These are phyloP conservation scores for Alternaria tenuissima DNA, from an alignment of 2,329 filamentous ascomycete species.

Conservation along the genomic window DNA sequence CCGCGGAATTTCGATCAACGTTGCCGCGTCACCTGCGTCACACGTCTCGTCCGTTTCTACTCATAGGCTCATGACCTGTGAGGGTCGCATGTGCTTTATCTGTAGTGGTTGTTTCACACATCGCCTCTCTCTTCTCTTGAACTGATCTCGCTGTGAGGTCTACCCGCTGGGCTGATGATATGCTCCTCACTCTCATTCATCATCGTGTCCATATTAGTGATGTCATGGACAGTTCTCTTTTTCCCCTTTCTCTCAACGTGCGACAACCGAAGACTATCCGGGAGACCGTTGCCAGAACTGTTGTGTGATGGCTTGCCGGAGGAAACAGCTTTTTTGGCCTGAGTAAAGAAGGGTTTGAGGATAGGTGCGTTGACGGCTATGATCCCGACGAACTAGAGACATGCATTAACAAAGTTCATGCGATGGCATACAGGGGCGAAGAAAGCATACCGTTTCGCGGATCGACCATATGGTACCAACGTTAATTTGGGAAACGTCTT, in stretches of 20 bases:
- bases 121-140: neutral
- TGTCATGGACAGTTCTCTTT: conserved; percentile 11
- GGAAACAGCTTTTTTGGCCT: conserved; percentile 2
- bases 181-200: conserved; percentile 9
- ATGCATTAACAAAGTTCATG: neutral
- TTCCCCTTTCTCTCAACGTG: conserved; percentile 7
- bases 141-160: neutral
- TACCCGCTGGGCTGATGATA: neutral
- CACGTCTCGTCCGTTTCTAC: neutral
- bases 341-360: conserved; percentile 8
- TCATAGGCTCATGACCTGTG: neutral
- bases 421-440: too few relatives aligned
- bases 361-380: conserved; percentile 10
- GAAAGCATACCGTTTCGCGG: conserved; percentile 7
- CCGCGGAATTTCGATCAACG: neutral
- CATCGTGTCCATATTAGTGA: conserved; percentile 1
- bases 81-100: neutral
- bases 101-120: neutral
- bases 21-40: neutral
- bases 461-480: conserved; percentile 13
- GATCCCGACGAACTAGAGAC: conserved; percentile 5
- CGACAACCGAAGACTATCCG: conserved; percentile 6
- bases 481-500: conserved; percentile 11
- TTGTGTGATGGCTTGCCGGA: neutral
- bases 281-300: neutral